These are phyloP conservation scores for Mucor ambiguus DNA, from an alignment of 371 early-diverging fungal genomes.

Conservation along the genomic window DNA sequence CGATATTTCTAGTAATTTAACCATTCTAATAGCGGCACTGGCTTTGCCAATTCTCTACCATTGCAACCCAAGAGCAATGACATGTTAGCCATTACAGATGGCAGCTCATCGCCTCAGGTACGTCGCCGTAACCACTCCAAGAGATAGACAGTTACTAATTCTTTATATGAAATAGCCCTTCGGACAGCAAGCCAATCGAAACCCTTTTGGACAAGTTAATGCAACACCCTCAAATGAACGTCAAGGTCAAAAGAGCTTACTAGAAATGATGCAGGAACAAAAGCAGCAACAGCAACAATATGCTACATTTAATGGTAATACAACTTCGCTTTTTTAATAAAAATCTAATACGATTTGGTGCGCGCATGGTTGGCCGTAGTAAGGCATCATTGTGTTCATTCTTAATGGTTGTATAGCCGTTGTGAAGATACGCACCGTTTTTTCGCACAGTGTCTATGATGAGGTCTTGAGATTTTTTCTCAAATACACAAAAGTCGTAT, in stretches of 20 bases:
- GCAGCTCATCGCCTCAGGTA: slow-evolving; percentile 1
- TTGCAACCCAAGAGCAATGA: slow-evolving; percentile 1
- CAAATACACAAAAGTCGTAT: too few relatives aligned
- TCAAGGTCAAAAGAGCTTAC: slow-evolving; percentile 30
- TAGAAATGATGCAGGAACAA: slow-evolving; percentile 45
- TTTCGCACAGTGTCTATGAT: too few relatives aligned
- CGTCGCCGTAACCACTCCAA: too few relatives aligned
- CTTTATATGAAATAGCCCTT: not conserved
- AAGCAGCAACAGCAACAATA: slow-evolving; percentile 31
- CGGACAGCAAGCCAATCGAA: slow-evolving; percentile 8
- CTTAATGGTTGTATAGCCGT: too few relatives aligned
- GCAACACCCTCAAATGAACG: slow-evolving; percentile 8
- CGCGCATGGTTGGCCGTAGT: not conserved
- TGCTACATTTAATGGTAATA: not conserved
- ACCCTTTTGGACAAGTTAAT: slow-evolving; percentile 43
- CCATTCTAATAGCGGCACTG: slow-evolving; percentile 27
- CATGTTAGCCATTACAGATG: not conserved
- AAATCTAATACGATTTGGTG: not conserved
- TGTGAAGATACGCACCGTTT: too few relatives aligned
- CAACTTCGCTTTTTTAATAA: slow-evolving; percentile 11
- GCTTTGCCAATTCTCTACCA: slow-evolving; percentile 6
- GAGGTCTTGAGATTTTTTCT: too few relatives aligned
- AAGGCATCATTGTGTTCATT: too few relatives aligned
- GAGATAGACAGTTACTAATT: not conserved
- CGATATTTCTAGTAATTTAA: not conserved